These are phyloP conservation scores for Naganishia sp. DNA, from an alignment of 1,284 basidiomycete species.

Conservation along the genomic window DNA sequence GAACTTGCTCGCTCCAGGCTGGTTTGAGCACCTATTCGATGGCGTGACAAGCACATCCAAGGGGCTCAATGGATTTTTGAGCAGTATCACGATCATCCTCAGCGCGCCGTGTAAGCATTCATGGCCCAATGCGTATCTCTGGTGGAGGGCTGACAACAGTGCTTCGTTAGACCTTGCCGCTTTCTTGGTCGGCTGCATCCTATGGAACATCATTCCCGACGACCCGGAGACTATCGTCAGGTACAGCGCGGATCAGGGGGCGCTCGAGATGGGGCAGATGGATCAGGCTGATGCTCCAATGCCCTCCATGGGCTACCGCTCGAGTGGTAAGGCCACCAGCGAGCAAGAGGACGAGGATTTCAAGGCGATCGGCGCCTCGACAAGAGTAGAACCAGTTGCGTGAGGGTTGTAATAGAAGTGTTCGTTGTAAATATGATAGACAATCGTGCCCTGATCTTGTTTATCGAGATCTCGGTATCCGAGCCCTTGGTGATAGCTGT, in stretches of 20 bases:
- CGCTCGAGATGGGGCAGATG: constrained; percentile 26
- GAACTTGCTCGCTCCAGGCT: constrained; percentile 57
- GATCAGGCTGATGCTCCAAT: constrained; percentile 3
- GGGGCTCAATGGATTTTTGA: constrained; percentile 69
- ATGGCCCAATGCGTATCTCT: background rate
- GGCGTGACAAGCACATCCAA: constrained; percentile 61
- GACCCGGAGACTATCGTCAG: constrained; percentile 36
- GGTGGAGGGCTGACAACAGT: constrained; percentile 20
- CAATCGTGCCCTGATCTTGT: background rate
- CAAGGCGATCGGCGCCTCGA: constrained; percentile 17
- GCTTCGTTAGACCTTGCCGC: constrained; percentile 61
- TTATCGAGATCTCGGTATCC: too few species aligned
- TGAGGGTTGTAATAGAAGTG: background rate
- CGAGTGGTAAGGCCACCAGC: constrained; percentile 3
- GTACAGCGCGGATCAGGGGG: constrained; percentile 10
- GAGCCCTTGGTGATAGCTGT: too few species aligned
- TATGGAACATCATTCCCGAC: constrained; percentile 67
- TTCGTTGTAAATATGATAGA: constrained; percentile 13
- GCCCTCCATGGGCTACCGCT: constrained; percentile 15
- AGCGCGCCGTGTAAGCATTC: constrained; percentile 69
- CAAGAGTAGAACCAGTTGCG: constrained; percentile 22
- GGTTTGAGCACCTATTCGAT: constrained; percentile 60
- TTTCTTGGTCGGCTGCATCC: constrained; percentile 65
- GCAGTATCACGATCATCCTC: constrained; percentile 74
- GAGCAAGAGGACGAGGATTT: constrained; percentile 22